A percentile compares a stretch with the other conserved stretches of the same genome.
Evolutionary conservation across 2,329 filamentous ascomycete genomes (phyloP).

Genomic region (Sclerotinia spermophila): DNA sequence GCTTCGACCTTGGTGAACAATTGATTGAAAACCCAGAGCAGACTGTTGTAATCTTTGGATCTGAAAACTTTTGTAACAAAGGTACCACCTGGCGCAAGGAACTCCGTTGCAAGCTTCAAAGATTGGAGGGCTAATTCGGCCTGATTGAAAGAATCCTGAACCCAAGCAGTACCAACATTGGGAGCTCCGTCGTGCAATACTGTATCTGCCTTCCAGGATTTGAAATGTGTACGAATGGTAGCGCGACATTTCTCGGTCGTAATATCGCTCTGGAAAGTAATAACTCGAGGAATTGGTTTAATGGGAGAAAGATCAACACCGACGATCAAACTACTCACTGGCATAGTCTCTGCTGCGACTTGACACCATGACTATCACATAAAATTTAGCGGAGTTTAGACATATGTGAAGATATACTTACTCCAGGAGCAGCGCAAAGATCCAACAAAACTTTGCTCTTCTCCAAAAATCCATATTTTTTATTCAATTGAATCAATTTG

Average conservation of each 20-base stretch:
- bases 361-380: conserved; percentile 81
- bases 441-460: conserved; percentile 95
- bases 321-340: conserved; percentile 80
- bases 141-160: conserved; percentile 97
- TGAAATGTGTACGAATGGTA: conserved; percentile 83
- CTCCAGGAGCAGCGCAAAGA: conserved; percentile 93
- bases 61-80: conserved; percentile 98
- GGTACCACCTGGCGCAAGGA: conserved; percentile 80
- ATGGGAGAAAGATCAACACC: conserved; percentile 94
- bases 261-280: conserved; percentile 96
- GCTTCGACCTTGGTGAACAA: conserved; percentile 93
- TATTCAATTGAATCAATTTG: conserved; percentile 97
- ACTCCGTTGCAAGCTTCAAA: conserved; percentile 91
- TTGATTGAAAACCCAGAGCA: conserved; percentile 97
- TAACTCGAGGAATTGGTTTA: conserved; percentile 89
- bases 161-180: conserved; percentile 97
- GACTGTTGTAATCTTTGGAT: conserved; percentile 92
- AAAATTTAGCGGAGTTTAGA: conserved; percentile 24
- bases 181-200: conserved; percentile 96
- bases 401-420: conserved; percentile 44
- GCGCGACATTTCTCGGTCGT: conserved; percentile 94
- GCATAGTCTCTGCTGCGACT: conserved; percentile 94
- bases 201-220: conserved; percentile 93
- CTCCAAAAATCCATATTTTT: conserved; percentile 97
- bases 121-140: conserved; percentile 88